These are phyloP conservation scores for Herpetospermum pedunculosum DNA, from an alignment of 306 rosid species.

Conservation along the genomic window DNA sequence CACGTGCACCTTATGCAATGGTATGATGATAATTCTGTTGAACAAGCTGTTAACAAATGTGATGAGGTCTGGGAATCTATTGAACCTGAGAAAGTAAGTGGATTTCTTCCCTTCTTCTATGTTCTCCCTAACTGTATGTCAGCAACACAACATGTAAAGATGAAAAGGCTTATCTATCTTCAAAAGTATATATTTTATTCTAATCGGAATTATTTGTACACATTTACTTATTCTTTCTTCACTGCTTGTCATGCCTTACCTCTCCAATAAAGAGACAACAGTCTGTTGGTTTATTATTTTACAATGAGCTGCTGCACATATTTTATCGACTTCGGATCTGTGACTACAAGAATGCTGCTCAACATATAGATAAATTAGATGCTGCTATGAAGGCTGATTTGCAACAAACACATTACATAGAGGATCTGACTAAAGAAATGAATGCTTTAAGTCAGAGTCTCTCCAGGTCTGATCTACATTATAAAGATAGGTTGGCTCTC, in stretches of 20 bases:
- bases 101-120: conserved; percentile 14
- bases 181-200: neutral
- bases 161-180: neutral
- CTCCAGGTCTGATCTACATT: conserved; percentile 61
- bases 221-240: neutral
- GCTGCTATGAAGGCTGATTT: conserved; percentile 81
- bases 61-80: conserved; percentile 72
- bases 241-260: conserved; percentile 12
- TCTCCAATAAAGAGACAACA: conserved; percentile 39
- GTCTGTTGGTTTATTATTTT: conserved; percentile 77
- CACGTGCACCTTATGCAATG: conserved; percentile 96
- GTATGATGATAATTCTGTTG: conserved; percentile 65
- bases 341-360: conserved; percentile 90
- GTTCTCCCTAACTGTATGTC: neutral
- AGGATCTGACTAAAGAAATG: conserved; percentile 60
- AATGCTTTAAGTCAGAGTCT: conserved; percentile 70
- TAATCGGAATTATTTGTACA: neutral
- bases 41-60: conserved; percentile 69
- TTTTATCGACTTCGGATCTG: conserved; percentile 83
- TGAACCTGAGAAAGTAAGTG: conserved; percentile 57
- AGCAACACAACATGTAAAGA: neutral
- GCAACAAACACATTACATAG: conserved; percentile 51
- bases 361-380: conserved; percentile 78
- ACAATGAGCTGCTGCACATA: conserved; percentile 78
- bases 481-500: conserved; percentile 71